Evolutionary conservation across 1,284 basidiomycete species (phyloP).

Genomic region (Boletus mariae): DNA sequence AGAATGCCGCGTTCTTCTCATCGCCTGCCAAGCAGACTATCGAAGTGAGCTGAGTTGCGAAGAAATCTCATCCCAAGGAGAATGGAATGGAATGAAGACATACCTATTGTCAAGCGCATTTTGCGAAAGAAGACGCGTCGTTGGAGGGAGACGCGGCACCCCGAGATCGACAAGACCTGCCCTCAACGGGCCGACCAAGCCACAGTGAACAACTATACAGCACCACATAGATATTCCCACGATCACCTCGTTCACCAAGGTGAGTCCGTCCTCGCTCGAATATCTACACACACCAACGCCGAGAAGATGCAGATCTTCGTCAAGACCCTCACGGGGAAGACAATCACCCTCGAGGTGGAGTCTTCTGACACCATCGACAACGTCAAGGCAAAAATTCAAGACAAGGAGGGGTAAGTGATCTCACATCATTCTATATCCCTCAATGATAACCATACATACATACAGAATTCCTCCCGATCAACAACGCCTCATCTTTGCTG

Average conservation of each 20-base stretch:
- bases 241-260: neutral
- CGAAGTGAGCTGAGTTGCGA: slow-evolving; percentile 68
- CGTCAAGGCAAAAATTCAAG: slow-evolving; percentile 25
- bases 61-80: slow-evolving; percentile 41
- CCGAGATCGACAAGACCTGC: slow-evolving; percentile 7
- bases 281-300: neutral
- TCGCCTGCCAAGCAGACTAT: slow-evolving; percentile 38
- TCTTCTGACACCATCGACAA: slow-evolving; percentile 61
- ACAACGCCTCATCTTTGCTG: slow-evolving; percentile 26
- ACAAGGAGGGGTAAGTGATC: slow-evolving; percentile 79
- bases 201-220: slow-evolving; percentile 46
- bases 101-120: neutral
- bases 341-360: slow-evolving; percentile 98
- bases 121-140: neutral
- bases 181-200: slow-evolving; percentile 35
- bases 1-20: slow-evolving; percentile 50
- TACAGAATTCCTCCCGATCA: slow-evolving; percentile 23
- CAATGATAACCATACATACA: neutral
- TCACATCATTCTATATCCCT: neutral
- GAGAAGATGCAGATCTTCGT: slow-evolving; percentile 88
- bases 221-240: slow-evolving; percentile 25
- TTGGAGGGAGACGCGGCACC: no score
- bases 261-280: neutral
- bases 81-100: slow-evolving; percentile 13
- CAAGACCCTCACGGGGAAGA: slow-evolving; percentile 96